Evolutionary conservation across 139 green algal genomes (phyloP), one percentile per base, ranked within the genome.

Genomic region (Chlorella sp.): DNA sequence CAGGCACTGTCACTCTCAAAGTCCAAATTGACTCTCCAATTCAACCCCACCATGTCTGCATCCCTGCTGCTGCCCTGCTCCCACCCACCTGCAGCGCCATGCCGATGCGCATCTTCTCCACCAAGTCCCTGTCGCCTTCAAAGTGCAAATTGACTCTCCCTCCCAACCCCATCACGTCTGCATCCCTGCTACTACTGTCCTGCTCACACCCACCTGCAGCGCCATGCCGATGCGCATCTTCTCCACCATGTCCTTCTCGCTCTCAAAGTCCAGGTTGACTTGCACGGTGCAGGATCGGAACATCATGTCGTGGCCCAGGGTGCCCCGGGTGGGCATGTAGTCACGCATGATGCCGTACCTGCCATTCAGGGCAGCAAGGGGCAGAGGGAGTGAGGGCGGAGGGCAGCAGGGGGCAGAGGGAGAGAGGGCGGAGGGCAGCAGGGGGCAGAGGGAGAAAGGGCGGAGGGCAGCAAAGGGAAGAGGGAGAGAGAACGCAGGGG

Each of bases 291-390:
- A 99, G 3, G 97, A 99, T 26, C 98, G 93, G 92, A 99, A 99
- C 98, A 99, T 99, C 98, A 99, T 99, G 93, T 99, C 98, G 68
- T 97, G 94, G 0, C 98, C 98, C 85, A 98, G 93, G 28, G 73
- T 95, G 60, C 98, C 98, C 0, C 96, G 93, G 16, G 91, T 99
- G n/a, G 97, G 97, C 97, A 99, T 99, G 95, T 99, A 99, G 4
- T 92, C 90, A 37, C 90, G 86, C 94, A 97, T 98, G 91, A 97
- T 96, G 84, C 92, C 92, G 89, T 96, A 97, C 69, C 93, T 91
- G 60, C 30, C 24, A 60, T 9, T 36, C 1, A 68, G 34, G 24
- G 14, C 22, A 60, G 34, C 3, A 0, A 64, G 60, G 19, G 32
- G 81, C 28, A 73, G 36, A 85, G 28, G 60, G 30, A 78, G 39